phyloP scores from a whole-genome alignment of 192 early-diverging fungal species.

The Glomus cerebriforme region DNA sequence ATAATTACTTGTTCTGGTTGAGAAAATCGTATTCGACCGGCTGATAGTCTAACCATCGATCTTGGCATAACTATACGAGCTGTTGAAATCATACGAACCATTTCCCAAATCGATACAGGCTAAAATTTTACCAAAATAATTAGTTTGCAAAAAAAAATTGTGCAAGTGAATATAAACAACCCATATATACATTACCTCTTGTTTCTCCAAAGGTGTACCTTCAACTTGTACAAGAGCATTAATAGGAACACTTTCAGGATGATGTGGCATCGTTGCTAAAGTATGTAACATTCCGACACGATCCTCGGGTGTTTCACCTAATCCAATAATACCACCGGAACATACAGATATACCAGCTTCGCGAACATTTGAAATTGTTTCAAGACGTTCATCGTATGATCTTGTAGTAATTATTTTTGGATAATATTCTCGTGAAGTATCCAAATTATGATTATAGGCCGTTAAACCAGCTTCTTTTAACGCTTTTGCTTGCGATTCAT shows the following conservation, averaged over 20 bases:
- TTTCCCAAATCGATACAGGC: constrained; percentile 81
- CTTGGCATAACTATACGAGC: constrained; percentile 80
- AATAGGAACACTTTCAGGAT: constrained; percentile 81
- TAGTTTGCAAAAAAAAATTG: neutral
- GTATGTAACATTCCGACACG: constrained; percentile 77
- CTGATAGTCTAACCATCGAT: constrained; percentile 76
- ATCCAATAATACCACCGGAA: constrained; percentile 83
- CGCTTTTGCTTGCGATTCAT: constrained; percentile 67
- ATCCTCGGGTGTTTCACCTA: constrained; percentile 72
- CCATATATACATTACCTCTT: constrained; percentile 47
- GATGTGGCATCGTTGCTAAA: constrained; percentile 65
- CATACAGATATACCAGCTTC: constrained; percentile 81
- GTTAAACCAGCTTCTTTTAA: constrained; percentile 84
- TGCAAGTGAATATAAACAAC: neutral
- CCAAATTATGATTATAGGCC: constrained; percentile 87
- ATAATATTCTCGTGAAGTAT: constrained; percentile 78
- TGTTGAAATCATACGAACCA: constrained; percentile 84
- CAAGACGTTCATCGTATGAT: constrained; percentile 75
- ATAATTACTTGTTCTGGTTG: constrained; percentile 56
- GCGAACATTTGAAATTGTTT: constrained; percentile 71
- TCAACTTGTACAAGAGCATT: constrained; percentile 80
- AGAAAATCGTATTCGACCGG: constrained; percentile 73
- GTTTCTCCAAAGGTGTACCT: constrained; percentile 77
- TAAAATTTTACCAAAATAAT: constrained; percentile 23
- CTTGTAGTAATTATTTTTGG: constrained; percentile 84